Percentiles rank a stretch among this genome's conserved stretches.
phyloP scores from a whole-genome alignment of 495 filamentous ascomycete genomes.

The Staphylotrichum tortipilum region DNA sequence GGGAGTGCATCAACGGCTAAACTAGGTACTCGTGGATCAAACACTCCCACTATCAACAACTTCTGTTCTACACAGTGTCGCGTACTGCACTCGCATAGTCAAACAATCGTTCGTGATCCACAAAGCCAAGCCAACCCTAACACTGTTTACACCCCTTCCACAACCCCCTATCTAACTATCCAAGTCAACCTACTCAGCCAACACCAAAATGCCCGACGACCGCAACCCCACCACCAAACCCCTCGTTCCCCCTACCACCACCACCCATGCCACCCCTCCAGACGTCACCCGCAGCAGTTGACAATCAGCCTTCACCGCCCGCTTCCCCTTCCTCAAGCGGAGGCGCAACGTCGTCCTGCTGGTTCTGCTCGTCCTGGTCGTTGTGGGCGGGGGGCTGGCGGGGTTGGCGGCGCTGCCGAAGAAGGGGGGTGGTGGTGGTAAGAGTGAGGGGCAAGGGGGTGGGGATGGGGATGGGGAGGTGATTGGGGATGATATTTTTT shows the following conservation, averaged over 20 bases:
- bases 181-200: too few relatives aligned
- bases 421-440: slow-evolving; percentile 5
- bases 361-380: slow-evolving; percentile 26
- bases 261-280: too few relatives aligned
- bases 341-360: slow-evolving; percentile 30
- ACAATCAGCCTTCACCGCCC: slow-evolving; percentile 27
- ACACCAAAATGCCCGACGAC: background rate
- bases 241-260: background rate
- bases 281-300: slow-evolving; percentile 13
- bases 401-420: slow-evolving; percentile 28
- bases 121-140: too few relatives aligned
- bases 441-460: background rate
- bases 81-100: too few relatives aligned
- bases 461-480: slow-evolving; percentile 5
- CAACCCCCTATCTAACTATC: too few relatives aligned
- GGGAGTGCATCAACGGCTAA: too few relatives aligned
- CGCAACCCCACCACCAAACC: background rate
- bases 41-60: too few relatives aligned
- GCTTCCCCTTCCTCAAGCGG: slow-evolving; percentile 32
- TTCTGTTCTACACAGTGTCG: too few relatives aligned
- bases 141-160: too few relatives aligned
- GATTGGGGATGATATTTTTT: slow-evolving; percentile 39
- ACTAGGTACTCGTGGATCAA: too few relatives aligned
- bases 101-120: background rate
- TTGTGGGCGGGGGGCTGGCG: slow-evolving; percentile 28